Percentiles rank a stretch among this genome's conserved stretches.
phyloP scores from a whole-genome alignment of 495 filamentous ascomycete species.

The Penicillium flavigenum region DNA sequence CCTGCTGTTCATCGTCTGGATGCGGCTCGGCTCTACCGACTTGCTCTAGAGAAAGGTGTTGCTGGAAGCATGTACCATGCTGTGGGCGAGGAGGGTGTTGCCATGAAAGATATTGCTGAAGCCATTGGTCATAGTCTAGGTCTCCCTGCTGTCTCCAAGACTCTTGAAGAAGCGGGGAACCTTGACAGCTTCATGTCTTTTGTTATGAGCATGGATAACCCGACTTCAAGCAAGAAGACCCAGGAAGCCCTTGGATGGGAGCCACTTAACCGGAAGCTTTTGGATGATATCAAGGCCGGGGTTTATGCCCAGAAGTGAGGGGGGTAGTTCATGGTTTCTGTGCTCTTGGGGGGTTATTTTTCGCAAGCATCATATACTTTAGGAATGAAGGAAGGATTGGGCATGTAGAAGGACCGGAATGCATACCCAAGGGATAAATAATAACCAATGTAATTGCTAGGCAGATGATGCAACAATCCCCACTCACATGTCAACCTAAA shows the following conservation, averaged over 20 bases:
- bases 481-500: neutral
- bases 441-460: neutral
- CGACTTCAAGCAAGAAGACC: constrained; percentile 43
- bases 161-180: constrained; percentile 29
- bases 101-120: constrained; percentile 40
- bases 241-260: constrained; percentile 42
- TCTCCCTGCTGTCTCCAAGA: constrained; percentile 33
- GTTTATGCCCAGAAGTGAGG: constrained; percentile 19
- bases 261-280: constrained; percentile 26
- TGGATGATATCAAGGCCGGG: constrained; percentile 39
- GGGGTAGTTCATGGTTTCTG: neutral
- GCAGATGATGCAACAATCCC: neutral
- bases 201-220: constrained; percentile 32
- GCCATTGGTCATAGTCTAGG: constrained; percentile 35
- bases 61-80: constrained; percentile 42
- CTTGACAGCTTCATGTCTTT: constrained; percentile 32
- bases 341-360: neutral
- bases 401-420: neutral
- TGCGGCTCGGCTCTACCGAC: constrained; percentile 39
- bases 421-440: neutral
- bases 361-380: neutral
- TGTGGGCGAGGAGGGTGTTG: constrained; percentile 39
- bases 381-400: too few species aligned
- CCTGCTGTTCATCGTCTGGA: constrained; percentile 43
- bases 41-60: constrained; percentile 43